Evolutionary conservation across 495 filamentous ascomycete genomes (phyloP).

Genomic region (Cetradonia linearis): DNA sequence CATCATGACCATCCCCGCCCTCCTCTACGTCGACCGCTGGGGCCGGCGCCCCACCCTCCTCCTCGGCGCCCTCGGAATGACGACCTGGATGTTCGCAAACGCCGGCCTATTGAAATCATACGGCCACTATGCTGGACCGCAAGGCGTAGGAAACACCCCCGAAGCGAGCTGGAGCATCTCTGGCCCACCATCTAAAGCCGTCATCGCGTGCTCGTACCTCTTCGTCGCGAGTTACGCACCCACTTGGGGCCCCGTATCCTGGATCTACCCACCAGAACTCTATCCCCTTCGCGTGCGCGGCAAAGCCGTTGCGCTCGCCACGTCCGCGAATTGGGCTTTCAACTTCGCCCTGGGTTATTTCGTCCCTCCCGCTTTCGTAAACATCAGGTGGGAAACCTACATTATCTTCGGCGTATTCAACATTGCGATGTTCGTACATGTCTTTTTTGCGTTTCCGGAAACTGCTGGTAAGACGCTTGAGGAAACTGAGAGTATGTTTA

Average conservation of each 20-base stretch:
- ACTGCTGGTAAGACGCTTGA: conserved; percentile 43
- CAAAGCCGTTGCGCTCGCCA: conserved; percentile 54
- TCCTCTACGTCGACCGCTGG: conserved; percentile 45
- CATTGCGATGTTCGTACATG: conserved; percentile 46
- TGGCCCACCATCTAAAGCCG: conserved; percentile 35
- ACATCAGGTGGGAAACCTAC: conserved; percentile 49
- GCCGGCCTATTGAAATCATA: conserved; percentile 50
- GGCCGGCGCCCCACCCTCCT: conserved; percentile 45
- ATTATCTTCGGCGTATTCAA: conserved; percentile 42
- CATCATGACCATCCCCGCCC: conserved; percentile 49
- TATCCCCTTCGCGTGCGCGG: conserved; percentile 57
- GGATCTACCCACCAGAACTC: conserved; percentile 59
- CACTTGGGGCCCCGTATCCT: conserved; percentile 50
- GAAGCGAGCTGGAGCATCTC: conserved; percentile 34
- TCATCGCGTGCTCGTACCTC: conserved; percentile 55
- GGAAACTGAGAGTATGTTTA: conserved; percentile 41
- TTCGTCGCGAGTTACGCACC: conserved; percentile 55
- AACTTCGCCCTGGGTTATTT: conserved; percentile 38
- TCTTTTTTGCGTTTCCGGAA: conserved; percentile 49
- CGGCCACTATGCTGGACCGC: conserved; percentile 46
- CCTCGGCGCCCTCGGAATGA: conserved; percentile 41
- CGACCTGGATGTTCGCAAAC: conserved; percentile 45
- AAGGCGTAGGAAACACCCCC: conserved; percentile 32
- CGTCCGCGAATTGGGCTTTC: conserved; percentile 52
- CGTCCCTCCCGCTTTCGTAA: conserved; percentile 43